Conservation (phyloP, 1,139 yeast species). For the Geotrichum citri-aurantii region DNA sequence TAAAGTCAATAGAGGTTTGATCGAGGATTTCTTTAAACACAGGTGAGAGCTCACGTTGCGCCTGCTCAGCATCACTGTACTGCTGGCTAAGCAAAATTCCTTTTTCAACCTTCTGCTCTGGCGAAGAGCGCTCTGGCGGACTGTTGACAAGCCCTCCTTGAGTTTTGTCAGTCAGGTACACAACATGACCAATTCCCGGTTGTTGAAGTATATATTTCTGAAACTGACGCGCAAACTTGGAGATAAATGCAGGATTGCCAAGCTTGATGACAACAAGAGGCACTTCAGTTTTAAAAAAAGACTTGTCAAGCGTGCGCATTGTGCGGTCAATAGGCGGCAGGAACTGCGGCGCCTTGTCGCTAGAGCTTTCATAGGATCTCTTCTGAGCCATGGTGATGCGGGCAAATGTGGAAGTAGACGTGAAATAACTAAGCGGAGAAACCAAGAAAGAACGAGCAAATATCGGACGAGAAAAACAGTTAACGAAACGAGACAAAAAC, state of each 20-base stretch:
- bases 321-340: constrained; percentile 63
- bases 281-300: constrained; percentile 51
- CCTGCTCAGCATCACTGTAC: constrained; percentile 40
- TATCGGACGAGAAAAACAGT: not conserved
- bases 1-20: constrained; percentile 44
- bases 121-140: not conserved
- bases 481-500: not conserved
- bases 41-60: constrained; percentile 39
- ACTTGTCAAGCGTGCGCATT: constrained; percentile 61
- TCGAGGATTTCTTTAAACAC: constrained; percentile 44
- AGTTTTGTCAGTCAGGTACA: constrained; percentile 37
- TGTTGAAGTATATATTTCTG: constrained; percentile 53
- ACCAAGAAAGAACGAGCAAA: not conserved
- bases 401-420: not conserved
- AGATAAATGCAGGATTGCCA: constrained; percentile 57
- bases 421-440: not conserved
- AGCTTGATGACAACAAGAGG: constrained; percentile 63
- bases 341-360: constrained; percentile 14
- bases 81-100: constrained; percentile 61
- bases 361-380: not conserved
- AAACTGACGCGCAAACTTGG: constrained; percentile 43
- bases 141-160: constrained; percentile 17
- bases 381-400: constrained; percentile 3
- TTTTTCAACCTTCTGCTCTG: constrained; percentile 35
- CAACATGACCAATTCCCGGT: constrained; percentile 62